phyloP scores from a whole-genome alignment of 108 stramenopile species.

The Aureococcus anophagefferens region DNA sequence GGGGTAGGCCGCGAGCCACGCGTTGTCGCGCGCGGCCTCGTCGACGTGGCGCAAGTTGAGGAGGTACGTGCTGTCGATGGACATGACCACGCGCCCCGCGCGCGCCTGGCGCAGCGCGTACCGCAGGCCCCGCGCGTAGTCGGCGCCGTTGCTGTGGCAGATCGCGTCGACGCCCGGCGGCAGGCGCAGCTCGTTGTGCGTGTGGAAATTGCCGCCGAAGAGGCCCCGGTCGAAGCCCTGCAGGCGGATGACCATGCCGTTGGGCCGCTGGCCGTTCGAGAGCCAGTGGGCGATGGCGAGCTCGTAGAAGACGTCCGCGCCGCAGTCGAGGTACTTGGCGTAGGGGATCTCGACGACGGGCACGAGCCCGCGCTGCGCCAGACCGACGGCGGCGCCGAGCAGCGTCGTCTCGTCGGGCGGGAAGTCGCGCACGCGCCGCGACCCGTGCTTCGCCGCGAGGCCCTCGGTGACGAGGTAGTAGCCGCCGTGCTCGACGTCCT shows the following conservation, averaged over 20 bases:
- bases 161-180: constrained; percentile 79
- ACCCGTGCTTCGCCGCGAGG: constrained; percentile 41
- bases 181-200: constrained; percentile 65
- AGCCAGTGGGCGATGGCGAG: constrained; percentile 65
- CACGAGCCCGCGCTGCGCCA: constrained; percentile 59
- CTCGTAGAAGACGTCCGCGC: constrained; percentile 68
- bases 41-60: constrained; percentile 62
- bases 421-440: constrained; percentile 59
- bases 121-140: constrained; percentile 67
- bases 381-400: constrained; percentile 63
- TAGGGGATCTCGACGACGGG: constrained; percentile 80
- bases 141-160: constrained; percentile 65
- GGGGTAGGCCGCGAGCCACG: constrained; percentile 56
- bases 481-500: constrained; percentile 76
- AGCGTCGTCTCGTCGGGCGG: constrained; percentile 79
- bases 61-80: constrained; percentile 64
- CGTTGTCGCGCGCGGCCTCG: constrained; percentile 43
- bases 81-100: constrained; percentile 56
- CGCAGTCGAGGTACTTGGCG: constrained; percentile 79
- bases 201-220: constrained; percentile 78
- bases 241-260: constrained; percentile 65
- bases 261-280: constrained; percentile 37
- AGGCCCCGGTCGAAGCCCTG: constrained; percentile 73
- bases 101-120: constrained; percentile 61
- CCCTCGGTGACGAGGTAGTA: constrained; percentile 74